These are phyloP conservation scores for Scleroderma bovista DNA, from an alignment of 768 basidiomycete genomes.

Conservation along the genomic window DNA sequence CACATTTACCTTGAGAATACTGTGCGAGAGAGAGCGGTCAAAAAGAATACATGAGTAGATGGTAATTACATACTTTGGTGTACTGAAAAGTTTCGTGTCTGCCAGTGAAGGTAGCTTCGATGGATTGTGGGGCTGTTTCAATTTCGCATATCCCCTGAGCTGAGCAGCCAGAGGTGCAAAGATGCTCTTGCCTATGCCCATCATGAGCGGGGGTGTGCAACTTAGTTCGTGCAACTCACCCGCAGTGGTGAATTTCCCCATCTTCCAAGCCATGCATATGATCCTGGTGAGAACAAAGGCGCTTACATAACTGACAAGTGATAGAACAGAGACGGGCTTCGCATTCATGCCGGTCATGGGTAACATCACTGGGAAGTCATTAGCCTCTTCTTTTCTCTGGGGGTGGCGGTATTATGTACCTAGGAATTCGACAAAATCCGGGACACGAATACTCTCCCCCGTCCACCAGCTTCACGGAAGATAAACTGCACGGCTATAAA, in stretches of 20 bases:
- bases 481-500: constrained; percentile 39
- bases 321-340: constrained; percentile 48
- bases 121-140: constrained; percentile 48
- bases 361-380: constrained; percentile 33
- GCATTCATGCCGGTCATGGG: constrained; percentile 46
- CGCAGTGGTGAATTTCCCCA: constrained; percentile 48
- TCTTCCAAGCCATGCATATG: constrained; percentile 49
- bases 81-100: constrained; percentile 56
- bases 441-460: constrained; percentile 34
- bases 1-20: constrained; percentile 42
- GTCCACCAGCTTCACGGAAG: constrained; percentile 17
- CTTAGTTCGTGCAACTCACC: constrained; percentile 27
- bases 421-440: constrained; percentile 36
- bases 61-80: constrained; percentile 41
- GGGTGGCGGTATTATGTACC: constrained; percentile 26
- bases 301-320: constrained; percentile 49
- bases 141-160: constrained; percentile 52
- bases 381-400: background rate
- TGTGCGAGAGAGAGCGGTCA: constrained; percentile 8
- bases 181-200: constrained; percentile 39
- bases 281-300: constrained; percentile 39
- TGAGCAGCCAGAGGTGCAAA: constrained; percentile 40
- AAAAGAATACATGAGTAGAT: background rate
- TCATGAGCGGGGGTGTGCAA: background rate
- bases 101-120: constrained; percentile 58